A percentile compares a stretch with the other conserved stretches of the same genome.
Evolutionary conservation across 306 rosid species (phyloP).

Genomic region (Vigna angularis): DNA sequence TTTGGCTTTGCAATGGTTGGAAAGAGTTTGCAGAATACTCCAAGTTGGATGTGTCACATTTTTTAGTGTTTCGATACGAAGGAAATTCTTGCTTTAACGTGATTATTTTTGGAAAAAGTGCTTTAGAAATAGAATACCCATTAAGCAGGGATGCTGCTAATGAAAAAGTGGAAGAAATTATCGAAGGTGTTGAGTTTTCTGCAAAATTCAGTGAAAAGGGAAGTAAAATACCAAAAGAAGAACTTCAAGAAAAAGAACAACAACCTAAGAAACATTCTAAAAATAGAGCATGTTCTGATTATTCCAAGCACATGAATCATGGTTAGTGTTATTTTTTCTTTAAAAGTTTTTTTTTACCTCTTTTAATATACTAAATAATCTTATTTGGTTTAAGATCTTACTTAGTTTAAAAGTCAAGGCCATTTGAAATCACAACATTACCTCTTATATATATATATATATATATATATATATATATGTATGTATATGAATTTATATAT

Average conservation of each 20-base stretch:
- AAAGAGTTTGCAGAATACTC: conserved; percentile 14
- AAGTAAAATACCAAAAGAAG: neutral
- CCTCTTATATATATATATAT: too few species aligned
- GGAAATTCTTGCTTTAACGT: conserved; percentile 20
- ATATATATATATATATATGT: too few species aligned
- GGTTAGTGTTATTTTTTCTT: neutral
- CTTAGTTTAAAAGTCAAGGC: too few species aligned
- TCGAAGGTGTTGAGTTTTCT: neutral
- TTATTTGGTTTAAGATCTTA: too few species aligned
- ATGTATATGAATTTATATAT: too few species aligned
- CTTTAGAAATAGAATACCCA: conserved; percentile 33
- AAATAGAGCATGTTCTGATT: neutral
- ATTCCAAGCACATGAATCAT: neutral
- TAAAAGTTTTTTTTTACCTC: too few species aligned
- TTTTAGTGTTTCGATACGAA: conserved; percentile 38
- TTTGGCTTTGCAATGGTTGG: conserved; percentile 40
- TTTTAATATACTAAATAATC: too few species aligned
- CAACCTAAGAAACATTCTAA: neutral
- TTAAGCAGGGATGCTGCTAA: neutral
- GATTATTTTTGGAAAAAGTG: conserved; percentile 1
- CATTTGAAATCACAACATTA: too few species aligned
- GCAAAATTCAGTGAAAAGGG: neutral
- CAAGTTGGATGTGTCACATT: conserved; percentile 18
- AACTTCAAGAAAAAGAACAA: neutral
- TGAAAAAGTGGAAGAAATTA: neutral